Base-by-base conservation (phyloP, 1,284 basidiomycete genomes). In the Papiliotrema fonsecae region DNA sequence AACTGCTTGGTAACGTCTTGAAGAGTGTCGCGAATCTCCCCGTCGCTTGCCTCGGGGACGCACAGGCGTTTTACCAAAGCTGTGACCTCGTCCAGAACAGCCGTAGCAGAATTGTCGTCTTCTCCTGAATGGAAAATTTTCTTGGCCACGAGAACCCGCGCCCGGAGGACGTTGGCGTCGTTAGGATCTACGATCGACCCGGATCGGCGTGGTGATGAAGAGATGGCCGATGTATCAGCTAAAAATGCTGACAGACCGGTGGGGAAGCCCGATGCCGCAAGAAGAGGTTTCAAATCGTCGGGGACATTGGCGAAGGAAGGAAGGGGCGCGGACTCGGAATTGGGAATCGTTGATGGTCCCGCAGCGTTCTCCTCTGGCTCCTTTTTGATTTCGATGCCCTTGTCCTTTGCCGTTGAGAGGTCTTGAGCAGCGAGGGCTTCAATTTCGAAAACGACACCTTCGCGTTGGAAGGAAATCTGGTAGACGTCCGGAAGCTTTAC, bases 371-470 rank as follows among this genome's bases (percentile, higher is more conserved):
- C 56, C 19, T 49, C 58, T 6, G 56, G 58, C 42, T 63, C 67
- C 5, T 49, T 52, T 50, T 67, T 67, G 35, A 60, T 54, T 18
- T 43, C 48, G 14, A 43, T 37, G 26, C 51, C 50, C 25, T 47
- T 51, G n/a, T 49, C 56, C 41, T 68, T 67, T 37, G 65, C 64
- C 19, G 64, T 62, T 32, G 77, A 76, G 26, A 92, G 75, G 4
- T 78, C 67, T 42, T 84, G 79, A 13, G 78, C 77, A 11, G 88
- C 83, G 25, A 92, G 75, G 3, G 76, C 71, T 56, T 91, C 88
- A 27, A 96, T 84, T 69, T 96, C 92, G 68, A 92, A 87, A 67
- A 94, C 84, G 31, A 97, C 93, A 16, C 92, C 93, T 72, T 97
- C 92, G 37, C 91, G 81, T 16, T 87, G 81, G 79, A 97, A 90